Conservation (phyloP, 176 grass and related monocot species). For the Rhipidocladum racemiflorum region DNA sequence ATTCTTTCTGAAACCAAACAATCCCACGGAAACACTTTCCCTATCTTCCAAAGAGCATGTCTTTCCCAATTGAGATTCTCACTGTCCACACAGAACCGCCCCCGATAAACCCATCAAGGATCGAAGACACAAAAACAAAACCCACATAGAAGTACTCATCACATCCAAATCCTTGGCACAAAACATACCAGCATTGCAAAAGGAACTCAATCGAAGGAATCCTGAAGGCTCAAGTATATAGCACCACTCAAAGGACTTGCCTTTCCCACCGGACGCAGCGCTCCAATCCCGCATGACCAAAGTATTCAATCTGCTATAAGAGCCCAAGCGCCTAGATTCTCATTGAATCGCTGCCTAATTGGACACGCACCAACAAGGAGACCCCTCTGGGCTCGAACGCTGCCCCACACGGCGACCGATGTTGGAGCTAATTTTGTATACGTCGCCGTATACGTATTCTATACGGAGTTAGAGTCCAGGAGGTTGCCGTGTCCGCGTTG, state of each 20-base stretch:
- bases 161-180: background rate
- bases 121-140: background rate
- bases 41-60: background rate
- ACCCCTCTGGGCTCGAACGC: background rate
- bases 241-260: background rate
- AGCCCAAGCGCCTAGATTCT: background rate
- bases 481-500: too few relatives aligned
- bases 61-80: background rate
- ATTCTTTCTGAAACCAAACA: constrained; percentile 5
- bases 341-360: background rate
- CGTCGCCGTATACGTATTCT: too few relatives aligned
- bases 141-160: background rate
- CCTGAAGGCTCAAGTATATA: background rate
- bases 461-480: too few relatives aligned
- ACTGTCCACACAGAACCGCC: background rate
- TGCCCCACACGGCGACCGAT: constrained; percentile 12
- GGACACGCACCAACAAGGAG: background rate
- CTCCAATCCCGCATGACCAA: background rate
- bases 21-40: background rate
- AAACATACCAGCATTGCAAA: constrained; percentile 2
- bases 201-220: background rate
- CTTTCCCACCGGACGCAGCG: background rate
- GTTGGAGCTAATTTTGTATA: too few relatives aligned
- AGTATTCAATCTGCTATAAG: background rate
- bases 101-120: background rate